Evolutionary conservation across 345 rosid genomes (phyloP).

Genomic region (Lepidium sativum): DNA sequence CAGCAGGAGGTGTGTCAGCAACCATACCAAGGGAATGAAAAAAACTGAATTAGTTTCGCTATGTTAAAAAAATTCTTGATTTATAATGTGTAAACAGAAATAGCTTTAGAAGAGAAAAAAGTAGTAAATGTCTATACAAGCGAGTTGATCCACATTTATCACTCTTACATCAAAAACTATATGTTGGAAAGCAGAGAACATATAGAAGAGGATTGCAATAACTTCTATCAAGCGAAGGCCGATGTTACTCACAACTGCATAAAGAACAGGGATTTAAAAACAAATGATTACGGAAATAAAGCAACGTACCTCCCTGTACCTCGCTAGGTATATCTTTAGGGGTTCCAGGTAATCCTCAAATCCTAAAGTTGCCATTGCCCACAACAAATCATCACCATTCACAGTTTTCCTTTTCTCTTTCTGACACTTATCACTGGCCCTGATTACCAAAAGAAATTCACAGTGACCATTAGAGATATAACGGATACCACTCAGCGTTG

Average conservation of each 20-base stretch:
- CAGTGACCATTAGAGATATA: neutral
- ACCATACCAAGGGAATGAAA: slow-evolving; percentile 14
- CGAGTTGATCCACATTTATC: neutral
- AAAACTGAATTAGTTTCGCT: neutral
- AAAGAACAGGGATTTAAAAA: neutral
- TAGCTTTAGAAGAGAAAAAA: neutral
- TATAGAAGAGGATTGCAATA: neutral
- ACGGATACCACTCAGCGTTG: neutral
- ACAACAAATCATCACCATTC: slow-evolving; percentile 68
- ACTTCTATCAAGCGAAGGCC: neutral
- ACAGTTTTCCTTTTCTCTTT: slow-evolving; percentile 70
- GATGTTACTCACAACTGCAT: neutral
- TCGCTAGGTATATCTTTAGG: slow-evolving; percentile 47
- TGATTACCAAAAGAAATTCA: slow-evolving; percentile 15
- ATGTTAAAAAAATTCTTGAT: neutral
- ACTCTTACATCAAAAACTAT: neutral
- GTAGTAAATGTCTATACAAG: neutral
- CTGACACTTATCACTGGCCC: slow-evolving; percentile 72
- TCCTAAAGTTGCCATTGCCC: slow-evolving; percentile 79
- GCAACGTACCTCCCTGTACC: slow-evolving; percentile 51
- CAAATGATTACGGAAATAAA: neutral
- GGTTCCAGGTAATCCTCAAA: slow-evolving; percentile 69
- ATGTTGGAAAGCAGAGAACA: neutral
- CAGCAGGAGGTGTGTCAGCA: slow-evolving; percentile 11
- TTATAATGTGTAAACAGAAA: neutral